phyloP scores from a whole-genome alignment of 1,284 basidiomycete genomes.

The Rhodotorula sp. region DNA sequence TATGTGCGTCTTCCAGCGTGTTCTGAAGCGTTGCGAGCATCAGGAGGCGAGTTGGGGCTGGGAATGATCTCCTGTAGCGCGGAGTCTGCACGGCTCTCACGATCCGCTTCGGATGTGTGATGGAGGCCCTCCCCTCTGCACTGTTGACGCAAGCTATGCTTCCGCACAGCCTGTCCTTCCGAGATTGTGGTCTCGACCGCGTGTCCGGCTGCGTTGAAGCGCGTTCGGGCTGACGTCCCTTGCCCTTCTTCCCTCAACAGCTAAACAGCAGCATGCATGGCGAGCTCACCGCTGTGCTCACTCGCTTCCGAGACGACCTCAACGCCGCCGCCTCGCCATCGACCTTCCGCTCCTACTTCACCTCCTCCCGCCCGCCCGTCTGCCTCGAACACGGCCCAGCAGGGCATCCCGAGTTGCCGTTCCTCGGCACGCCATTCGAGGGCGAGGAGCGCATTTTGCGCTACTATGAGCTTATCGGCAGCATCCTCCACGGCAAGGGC shows the following conservation, averaged over 20 bases:
- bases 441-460: not conserved
- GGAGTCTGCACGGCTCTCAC: too few relatives aligned
- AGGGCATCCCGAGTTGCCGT: not conserved
- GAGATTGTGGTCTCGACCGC: too few relatives aligned
- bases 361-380: not conserved
- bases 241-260: not conserved
- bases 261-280: not conserved
- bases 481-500: conserved; percentile 3
- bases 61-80: too few relatives aligned
- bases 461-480: conserved; percentile 5
- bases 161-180: too few relatives aligned
- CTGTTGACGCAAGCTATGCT: too few relatives aligned
- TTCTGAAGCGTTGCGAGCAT: too few relatives aligned
- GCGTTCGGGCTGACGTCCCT: too few relatives aligned
- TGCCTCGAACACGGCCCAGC: conserved; percentile 17
- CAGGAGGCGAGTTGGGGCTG: too few relatives aligned
- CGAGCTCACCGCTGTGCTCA: not conserved
- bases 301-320: conserved; percentile 1
- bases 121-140: too few relatives aligned
- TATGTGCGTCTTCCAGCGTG: too few relatives aligned
- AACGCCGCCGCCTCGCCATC: not conserved
- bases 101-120: too few relatives aligned
- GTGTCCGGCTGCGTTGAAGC: too few relatives aligned
- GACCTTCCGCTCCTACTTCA: conserved; percentile 7
- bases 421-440: conserved; percentile 10